Evolutionary conservation across 805 yeast genomes (phyloP).

Genomic region (Jamesozyma hellenica): DNA sequence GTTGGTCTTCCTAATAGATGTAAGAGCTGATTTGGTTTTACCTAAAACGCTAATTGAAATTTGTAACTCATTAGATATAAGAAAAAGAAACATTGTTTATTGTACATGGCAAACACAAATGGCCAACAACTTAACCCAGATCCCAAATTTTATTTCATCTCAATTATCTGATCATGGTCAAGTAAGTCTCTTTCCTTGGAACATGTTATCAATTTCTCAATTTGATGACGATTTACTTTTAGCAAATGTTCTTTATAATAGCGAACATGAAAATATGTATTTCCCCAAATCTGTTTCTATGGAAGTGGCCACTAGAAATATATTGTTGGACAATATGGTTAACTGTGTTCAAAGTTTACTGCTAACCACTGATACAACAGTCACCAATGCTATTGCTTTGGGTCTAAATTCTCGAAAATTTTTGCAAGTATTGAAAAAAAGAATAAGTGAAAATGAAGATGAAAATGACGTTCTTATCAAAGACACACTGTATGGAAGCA

Average conservation of each 20-base stretch:
- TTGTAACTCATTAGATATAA: constrained; percentile 2
- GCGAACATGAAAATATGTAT: constrained; percentile 20
- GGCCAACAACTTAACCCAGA: constrained; percentile 5
- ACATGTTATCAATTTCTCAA: constrained; percentile 18
- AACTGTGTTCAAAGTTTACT: constrained; percentile 17
- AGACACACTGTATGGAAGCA: constrained; percentile 25
- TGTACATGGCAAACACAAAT: constrained; percentile 14
- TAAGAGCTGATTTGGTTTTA: constrained; percentile 16
- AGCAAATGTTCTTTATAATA: constrained; percentile 17
- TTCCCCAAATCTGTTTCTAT: constrained; percentile 14
- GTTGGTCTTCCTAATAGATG: constrained; percentile 21
- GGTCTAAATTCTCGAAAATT: constrained; percentile 19
- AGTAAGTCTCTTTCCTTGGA: constrained; percentile 15
- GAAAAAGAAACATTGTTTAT: constrained; percentile 9
- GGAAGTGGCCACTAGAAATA: constrained; percentile 18
- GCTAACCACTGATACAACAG: constrained; percentile 14
- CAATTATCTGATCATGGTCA: constrained; percentile 9
- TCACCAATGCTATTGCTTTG: constrained; percentile 21
- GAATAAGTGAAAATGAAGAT: constrained; percentile 6
- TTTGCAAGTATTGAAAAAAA: constrained; percentile 12
- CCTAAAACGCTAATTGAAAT: constrained; percentile 8
- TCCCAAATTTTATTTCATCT: constrained; percentile 18
- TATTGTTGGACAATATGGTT: constrained; percentile 23
- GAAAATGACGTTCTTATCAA: constrained; percentile 16
- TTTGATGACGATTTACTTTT: constrained; percentile 21